Base-by-base conservation (phyloP, 768 basidiomycete species). In the Holtermanniella nyarrowii region DNA sequence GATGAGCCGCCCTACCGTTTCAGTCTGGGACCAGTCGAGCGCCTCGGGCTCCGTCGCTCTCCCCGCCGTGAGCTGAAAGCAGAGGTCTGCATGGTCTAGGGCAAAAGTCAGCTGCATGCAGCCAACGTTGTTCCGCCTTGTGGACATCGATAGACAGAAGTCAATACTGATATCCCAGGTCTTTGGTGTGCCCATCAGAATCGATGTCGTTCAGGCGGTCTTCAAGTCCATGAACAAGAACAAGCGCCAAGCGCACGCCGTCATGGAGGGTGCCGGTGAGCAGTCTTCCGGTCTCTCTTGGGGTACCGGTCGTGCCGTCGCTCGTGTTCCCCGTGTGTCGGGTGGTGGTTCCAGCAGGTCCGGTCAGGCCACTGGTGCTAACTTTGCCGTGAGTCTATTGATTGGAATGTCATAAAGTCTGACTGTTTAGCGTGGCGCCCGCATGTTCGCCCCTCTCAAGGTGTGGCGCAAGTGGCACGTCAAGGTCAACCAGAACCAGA, bases 371-470 rank as follows among this genome's bases (percentile, higher is more conserved):
- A 95, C 95, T 26, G 97, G 97, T 77, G 95, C 95, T 70, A 97
- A 97, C 85, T 97, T 99, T 95, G 97, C 93, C 80, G n/a, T n/a
- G n/a, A n/a, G n/a, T n/a, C n/a, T n/a, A n/a, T n/a, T n/a, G n/a
- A n/a, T n/a, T n/a, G n/a, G n/a, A n/a, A n/a, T n/a, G n/a, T n/a
- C n/a, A n/a, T n/a, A n/a, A n/a, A n/a, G n/a, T n/a, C n/a, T n/a
- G n/a, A n/a, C n/a, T n/a, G n/a, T n/a, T n/a, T n/a, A n/a, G n/a
- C 87, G 95, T 75, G 93, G 95, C 71, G 95, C 95, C 78, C 89
- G 95, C 72, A 97, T 99, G 95, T 97, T 99, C 76, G 93, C 93
- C 24, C 95, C 95, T 16, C 97, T 93, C 77, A 96, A 95, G 80
- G 87, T 82, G 72, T 97, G 91, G 93, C 85, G 93, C 76, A 91